Conservation (phyloP, 352 stramenopile species). For the Globisporangium nagaii region DNA sequence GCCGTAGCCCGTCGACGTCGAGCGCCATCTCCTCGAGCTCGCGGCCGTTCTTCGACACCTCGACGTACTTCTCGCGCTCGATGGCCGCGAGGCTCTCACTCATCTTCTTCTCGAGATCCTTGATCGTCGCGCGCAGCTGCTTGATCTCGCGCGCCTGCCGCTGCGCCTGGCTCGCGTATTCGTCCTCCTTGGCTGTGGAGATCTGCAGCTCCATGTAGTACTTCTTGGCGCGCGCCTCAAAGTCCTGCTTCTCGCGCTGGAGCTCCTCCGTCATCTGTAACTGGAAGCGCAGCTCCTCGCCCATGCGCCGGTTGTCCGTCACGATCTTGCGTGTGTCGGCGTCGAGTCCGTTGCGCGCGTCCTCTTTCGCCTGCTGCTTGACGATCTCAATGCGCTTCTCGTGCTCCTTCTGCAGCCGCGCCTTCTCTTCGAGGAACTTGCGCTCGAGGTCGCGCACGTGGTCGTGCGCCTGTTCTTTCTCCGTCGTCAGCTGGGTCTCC, state of each 20-base stretch:
- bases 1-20: constrained; percentile 79
- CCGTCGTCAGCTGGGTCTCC: constrained; percentile 49
- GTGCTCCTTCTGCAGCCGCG: constrained; percentile 74
- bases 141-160: constrained; percentile 70
- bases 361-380: constrained; percentile 82
- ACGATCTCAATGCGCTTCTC: constrained; percentile 85
- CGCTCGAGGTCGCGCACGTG: constrained; percentile 66
- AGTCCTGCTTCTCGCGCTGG: constrained; percentile 68
- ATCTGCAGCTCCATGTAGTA: constrained; percentile 75
- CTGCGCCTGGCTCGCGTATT: constrained; percentile 83
- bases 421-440: constrained; percentile 88
- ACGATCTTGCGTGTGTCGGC: constrained; percentile 90
- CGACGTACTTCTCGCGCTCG: constrained; percentile 56
- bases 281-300: constrained; percentile 91
- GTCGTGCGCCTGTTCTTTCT: constrained; percentile 49
- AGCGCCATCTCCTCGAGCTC: constrained; percentile 83
- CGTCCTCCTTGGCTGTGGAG: constrained; percentile 75
- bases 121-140: constrained; percentile 63
- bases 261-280: constrained; percentile 88
- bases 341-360: constrained; percentile 87
- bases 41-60: constrained; percentile 37
- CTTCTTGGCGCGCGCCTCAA: constrained; percentile 53
- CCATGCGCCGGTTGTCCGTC: constrained; percentile 90
- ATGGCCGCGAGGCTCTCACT: constrained; percentile 56
- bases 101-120: constrained; percentile 75